Base-by-base conservation (phyloP, 2,329 filamentous ascomycete species). In the Trichoderma atrobrunneum region DNA sequence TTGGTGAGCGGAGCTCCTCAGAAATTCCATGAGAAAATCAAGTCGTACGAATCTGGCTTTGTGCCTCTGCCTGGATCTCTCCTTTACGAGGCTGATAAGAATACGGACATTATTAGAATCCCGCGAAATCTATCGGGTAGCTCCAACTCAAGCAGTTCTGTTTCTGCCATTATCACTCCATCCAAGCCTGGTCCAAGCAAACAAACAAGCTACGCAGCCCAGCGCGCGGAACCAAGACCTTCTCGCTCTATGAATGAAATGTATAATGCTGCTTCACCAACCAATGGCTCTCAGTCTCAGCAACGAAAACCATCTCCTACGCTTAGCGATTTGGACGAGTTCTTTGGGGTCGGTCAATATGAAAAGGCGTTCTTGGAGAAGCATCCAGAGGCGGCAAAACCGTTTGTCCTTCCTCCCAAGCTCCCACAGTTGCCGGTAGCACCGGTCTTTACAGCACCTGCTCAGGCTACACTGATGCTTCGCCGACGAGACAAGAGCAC, bases 121-220 rank as follows among this genome's bases (percentile, higher is more conserved):
- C 57, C 67, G 12, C 28, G 66, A 43, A 28, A 62, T 76, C 64
- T 77, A 61, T 43, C 72, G 71, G 18, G 72, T 70, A 10, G 64
- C 57, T 70, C 67, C 7, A 39, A 54, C 14, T 54, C 67, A 5
- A 70, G 59, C 2, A 70, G 67, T 43, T 54, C 57, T 11, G 10
- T 72, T 28, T 77, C 75, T 1, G 74, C 67, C 3, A 63, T 73
- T 12, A 64, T 76, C 8, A 79, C 76, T 2, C 76, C 78, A 5
- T 76, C 73, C 3, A 74, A 74, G 12, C 72, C 74, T 34, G 28
- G 60, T 28, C 48, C 60, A 14, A 34, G 39, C 14, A 48, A n/a
- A 16, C 43, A 43, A 26, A 30, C 60, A 21, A n/a, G 57, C 18
- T 39, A 36, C 18, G 12, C 24, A 12, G 21, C 57, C 11, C 36